A percentile compares a stretch with the other conserved stretches of the same genome.
Evolutionary conservation across 352 stramenopile species (phyloP).

Genomic region (Globisporangium spinosum): DNA sequence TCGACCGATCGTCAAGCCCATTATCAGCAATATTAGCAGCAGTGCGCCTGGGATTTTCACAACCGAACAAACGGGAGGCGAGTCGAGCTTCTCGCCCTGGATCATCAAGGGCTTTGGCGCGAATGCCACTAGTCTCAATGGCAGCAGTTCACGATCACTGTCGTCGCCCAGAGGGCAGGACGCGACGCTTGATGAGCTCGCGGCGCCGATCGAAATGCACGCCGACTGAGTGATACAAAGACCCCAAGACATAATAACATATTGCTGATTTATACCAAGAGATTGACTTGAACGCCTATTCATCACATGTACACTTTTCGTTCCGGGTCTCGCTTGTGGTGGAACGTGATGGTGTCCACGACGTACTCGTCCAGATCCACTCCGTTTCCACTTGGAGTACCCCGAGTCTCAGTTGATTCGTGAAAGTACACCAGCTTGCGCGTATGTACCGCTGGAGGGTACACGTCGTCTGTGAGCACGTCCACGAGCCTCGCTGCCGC

Average conservation of each 20-base stretch:
- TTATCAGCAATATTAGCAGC: neutral
- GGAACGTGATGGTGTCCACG: neutral
- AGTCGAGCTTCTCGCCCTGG: slow-evolving; percentile 15
- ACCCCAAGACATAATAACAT: neutral
- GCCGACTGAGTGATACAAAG: neutral
- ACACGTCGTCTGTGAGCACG: neutral
- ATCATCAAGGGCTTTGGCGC: slow-evolving; percentile 15
- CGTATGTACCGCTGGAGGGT: neutral
- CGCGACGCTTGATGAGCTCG: slow-evolving; percentile 17
- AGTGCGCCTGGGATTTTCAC: neutral
- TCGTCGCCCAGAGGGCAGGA: slow-evolving; percentile 4
- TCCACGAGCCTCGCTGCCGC: neutral
- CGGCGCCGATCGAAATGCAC: slow-evolving; percentile 18
- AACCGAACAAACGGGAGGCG: neutral
- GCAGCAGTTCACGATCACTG: neutral
- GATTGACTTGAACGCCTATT: neutral
- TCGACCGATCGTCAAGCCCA: slow-evolving; percentile 17
- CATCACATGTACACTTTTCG: neutral
- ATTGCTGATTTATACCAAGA: neutral
- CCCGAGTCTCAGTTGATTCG: neutral
- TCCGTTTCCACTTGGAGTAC: neutral
- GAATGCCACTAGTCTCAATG: neutral
- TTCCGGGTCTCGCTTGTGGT: neutral
- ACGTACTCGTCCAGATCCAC: neutral
- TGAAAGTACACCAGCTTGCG: neutral